These are phyloP conservation scores for Colletotrichum siamense DNA, from an alignment of 2,329 filamentous ascomycete species.

Conservation along the genomic window DNA sequence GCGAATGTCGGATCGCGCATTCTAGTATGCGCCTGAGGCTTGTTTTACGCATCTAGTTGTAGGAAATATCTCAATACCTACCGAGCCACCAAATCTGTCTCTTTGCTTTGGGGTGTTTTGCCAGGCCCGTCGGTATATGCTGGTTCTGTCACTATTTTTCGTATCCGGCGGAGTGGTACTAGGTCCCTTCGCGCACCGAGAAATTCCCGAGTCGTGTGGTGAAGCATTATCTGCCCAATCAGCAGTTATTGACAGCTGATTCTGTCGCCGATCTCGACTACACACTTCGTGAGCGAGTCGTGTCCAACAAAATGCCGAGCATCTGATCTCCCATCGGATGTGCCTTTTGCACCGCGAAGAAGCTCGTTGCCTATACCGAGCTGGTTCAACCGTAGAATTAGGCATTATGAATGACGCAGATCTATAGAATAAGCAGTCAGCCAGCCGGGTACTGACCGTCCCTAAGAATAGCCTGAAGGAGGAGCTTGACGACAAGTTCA, in stretches of 20 bases:
- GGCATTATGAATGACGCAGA: background rate
- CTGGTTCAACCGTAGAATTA: background rate
- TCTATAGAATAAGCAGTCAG: background rate
- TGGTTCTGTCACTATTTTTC: background rate
- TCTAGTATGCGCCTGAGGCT: too few species aligned
- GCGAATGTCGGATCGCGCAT: too few species aligned
- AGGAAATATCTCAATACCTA: background rate
- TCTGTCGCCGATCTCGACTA: background rate
- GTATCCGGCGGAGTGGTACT: background rate
- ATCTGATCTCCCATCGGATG: background rate
- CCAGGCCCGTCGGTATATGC: background rate
- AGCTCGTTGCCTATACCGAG: background rate
- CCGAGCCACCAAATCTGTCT: background rate
- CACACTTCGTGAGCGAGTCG: background rate
- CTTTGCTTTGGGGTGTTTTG: background rate
- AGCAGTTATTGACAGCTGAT: background rate
- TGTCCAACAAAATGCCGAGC: background rate
- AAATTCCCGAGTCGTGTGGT: background rate
- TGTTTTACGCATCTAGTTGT: background rate
- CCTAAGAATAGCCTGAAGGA: background rate
- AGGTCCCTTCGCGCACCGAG: background rate
- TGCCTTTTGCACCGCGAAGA: background rate
- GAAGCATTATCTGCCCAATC: background rate
- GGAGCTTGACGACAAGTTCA: background rate
- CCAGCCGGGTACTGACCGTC: background rate